Evolutionary conservation across 163 green algal genomes (phyloP), one percentile per base, ranked within the genome.

Genomic region (Trebouxia gelatinosa): DNA sequence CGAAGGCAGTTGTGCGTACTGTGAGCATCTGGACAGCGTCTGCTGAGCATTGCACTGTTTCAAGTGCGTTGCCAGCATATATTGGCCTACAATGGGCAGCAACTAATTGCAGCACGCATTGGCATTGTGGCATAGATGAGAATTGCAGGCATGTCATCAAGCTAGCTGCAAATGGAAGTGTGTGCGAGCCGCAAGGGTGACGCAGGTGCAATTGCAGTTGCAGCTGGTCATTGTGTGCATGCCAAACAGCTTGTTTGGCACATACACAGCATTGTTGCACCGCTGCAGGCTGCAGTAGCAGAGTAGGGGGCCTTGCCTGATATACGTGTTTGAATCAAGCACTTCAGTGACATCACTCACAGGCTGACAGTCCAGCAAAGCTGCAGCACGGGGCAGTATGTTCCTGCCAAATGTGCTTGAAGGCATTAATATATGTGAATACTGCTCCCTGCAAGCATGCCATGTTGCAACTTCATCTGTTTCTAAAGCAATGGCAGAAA

Each of bases 41-140:
- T 9, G 70, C 78, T 5, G 34, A 40, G 51, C 64, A 86, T 50
- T 82, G 38, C 5, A 98, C 90, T 0, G 91, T 97, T 17, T 84
- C 85, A 35, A 97, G 76, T 0, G 91, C 94, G 58, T 97, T 97
- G 43, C 94, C 94, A n/a, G 94, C 94, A 72, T 98, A 98, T n/a
- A 96, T 95, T 21, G 94, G 94, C 17, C 93, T 92, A 76, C 9
- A 68, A 16, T n/a, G 2, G n/a, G n/a, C n/a, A n/a, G n/a, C n/a
- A n/a, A n/a, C n/a, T n/a, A n/a, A n/a, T n/a, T n/a, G n/a, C n/a
- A n/a, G n/a, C n/a, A n/a, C n/a, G n/a, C n/a, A n/a, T n/a, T n/a
- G n/a, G n/a, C n/a, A n/a, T n/a, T n/a, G n/a, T n/a, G n/a, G n/a
- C n/a, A n/a, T n/a, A n/a, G n/a, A n/a, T n/a, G n/a, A n/a, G n/a